Base-by-base conservation (phyloP, 2,329 filamentous ascomycete genomes). In the Tolypocladium tundrense region DNA sequence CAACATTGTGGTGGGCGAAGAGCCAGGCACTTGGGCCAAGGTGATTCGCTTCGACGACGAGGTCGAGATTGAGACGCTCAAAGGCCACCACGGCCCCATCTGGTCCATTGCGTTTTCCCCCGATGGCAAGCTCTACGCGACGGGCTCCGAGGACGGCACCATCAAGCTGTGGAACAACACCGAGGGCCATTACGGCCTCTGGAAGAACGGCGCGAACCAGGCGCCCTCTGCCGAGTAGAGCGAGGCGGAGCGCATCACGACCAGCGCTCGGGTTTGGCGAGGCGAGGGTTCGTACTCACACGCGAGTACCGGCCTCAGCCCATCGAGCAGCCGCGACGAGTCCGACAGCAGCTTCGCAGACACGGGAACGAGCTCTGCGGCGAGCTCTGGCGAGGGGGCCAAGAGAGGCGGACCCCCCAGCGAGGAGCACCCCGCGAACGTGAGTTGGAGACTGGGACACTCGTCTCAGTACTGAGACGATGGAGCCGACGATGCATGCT, bases 31-130 rank as follows among this genome's bases (percentile, higher is more conserved):
- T 0, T 99, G 93, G 93, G 93, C 94, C n/a, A 86, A 90, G 60
- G 88, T 97, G 7, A 95, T 96, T 76, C 85, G 91, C 67, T 93
- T 91, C 74, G 91, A 97, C 59, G 86, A 87, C 54, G 88, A 88
- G 65, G 81, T 83, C 63, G 91, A 96, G 72, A 77, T 97, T 50
- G 94, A 97, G 70, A 88, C 93, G 14, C 90, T 96, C 76, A 97
- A 97, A 74, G 94, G 94, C 31, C 94, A 99, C 66, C 94, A 99
- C 68, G 94, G 94, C 1, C 93, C 93, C 1, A 94, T 99, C 61
- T 99, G 94, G 94, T 96, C 91, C 7, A 86, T 95, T 60, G 88
- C 88, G 58, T 99, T 96, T 73, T 94, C 92, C 0, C 94, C 94
- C 0, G 94, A 99, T 68, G 92, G 92, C 53, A 97, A 96, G 70